Evolutionary conservation across 2,329 filamentous ascomycete genomes (phyloP).

Genomic region (Cytospora piceicola): DNA sequence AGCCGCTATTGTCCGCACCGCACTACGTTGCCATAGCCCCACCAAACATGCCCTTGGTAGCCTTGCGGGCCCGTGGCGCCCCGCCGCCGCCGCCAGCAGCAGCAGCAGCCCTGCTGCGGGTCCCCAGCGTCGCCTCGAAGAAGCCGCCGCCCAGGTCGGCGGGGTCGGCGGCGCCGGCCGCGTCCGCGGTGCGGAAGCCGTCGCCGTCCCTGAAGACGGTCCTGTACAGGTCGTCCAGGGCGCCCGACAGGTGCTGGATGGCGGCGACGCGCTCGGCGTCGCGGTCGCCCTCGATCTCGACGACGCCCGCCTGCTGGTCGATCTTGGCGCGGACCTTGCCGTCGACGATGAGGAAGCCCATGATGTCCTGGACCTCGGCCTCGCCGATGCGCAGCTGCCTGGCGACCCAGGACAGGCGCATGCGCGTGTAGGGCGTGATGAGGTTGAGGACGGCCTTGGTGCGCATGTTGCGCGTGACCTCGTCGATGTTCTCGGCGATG

Average conservation of each 20-base stretch:
- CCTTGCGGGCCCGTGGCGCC: constrained; percentile 4
- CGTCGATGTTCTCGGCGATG: constrained; percentile 98
- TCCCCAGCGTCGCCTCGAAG: constrained; percentile 12
- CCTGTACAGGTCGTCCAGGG: constrained; percentile 70
- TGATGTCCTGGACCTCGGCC: constrained; percentile 88
- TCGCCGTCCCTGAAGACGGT: constrained; percentile 79
- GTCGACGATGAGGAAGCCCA: constrained; percentile 93
- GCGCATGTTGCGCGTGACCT: constrained; percentile 97
- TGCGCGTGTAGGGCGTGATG: constrained; percentile 91
- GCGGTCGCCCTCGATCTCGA: constrained; percentile 75
- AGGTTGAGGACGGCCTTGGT: constrained; percentile 93
- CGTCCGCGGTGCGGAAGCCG: constrained; percentile 56
- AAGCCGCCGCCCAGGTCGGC: constrained; percentile 20
- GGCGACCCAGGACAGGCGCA: constrained; percentile 86
- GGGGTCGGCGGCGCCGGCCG: constrained; percentile 29
- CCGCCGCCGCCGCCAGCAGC: neutral
- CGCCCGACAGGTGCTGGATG: constrained; percentile 71
- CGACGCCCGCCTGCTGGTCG: constrained; percentile 82
- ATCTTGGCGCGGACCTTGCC: constrained; percentile 86
- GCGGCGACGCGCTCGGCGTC: constrained; percentile 76
- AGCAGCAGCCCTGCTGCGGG: constrained; percentile 9
- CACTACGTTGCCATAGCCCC: neutral
- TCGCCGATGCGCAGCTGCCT: constrained; percentile 84
- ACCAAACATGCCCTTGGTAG: constrained; percentile 15
- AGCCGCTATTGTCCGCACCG: neutral